Conservation (phyloP, 768 basidiomycete genomes). For the Mycena crocata region DNA sequence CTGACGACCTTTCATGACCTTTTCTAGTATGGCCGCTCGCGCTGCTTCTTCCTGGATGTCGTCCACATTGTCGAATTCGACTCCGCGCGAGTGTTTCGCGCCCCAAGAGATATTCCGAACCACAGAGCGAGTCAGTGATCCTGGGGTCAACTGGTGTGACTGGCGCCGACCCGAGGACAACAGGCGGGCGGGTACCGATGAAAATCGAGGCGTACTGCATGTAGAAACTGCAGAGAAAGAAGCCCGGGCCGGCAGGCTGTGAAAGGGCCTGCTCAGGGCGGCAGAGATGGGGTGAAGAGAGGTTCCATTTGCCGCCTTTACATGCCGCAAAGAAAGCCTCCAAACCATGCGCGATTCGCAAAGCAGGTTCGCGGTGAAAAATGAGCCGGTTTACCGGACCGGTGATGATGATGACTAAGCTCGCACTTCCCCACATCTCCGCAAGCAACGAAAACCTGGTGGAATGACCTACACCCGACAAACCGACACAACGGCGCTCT, state of each 20-base stretch:
- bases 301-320: slow-evolving; percentile 12
- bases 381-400: slow-evolving; percentile 31
- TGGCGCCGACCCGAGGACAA: slow-evolving; percentile 15
- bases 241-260: neutral
- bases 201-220: slow-evolving; percentile 11
- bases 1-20: slow-evolving; percentile 87
- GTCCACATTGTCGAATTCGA: slow-evolving; percentile 46
- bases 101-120: slow-evolving; percentile 48
- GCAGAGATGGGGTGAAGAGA: neutral
- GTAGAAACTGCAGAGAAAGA: neutral
- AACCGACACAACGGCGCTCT: slow-evolving; percentile 24
- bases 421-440: slow-evolving; percentile 5
- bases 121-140: neutral
- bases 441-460: neutral
- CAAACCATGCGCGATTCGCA: slow-evolving; percentile 29
- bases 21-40: slow-evolving; percentile 81
- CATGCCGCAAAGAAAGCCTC: slow-evolving; percentile 24
- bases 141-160: neutral
- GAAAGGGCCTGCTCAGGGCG: neutral
- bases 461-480: neutral
- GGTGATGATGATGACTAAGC: neutral
- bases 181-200: slow-evolving; percentile 3
- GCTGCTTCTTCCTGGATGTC: slow-evolving; percentile 75
- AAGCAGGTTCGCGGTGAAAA: slow-evolving; percentile 23
- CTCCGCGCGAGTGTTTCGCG: slow-evolving; percentile 43